phyloP scores from a whole-genome alignment of 306 rosid species.

The Cotoneaster glaucophyllus region DNA sequence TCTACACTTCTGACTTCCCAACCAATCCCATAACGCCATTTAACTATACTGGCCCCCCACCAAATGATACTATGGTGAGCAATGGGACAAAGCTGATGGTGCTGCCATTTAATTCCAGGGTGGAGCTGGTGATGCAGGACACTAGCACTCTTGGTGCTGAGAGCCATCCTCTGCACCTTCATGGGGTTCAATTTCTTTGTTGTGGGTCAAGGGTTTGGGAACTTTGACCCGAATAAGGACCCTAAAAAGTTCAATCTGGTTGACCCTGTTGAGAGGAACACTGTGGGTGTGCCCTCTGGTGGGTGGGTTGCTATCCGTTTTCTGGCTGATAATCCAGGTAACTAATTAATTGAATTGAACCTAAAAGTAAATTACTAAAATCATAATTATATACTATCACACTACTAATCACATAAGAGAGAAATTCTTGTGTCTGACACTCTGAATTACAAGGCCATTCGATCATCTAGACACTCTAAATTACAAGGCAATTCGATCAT shows the following conservation, averaged over 20 bases:
- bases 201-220: conserved; percentile 59
- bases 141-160: not conserved
- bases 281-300: conserved; percentile 46
- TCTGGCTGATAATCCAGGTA: conserved; percentile 50
- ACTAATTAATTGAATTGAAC: not conserved
- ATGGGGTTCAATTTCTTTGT: conserved; percentile 23
- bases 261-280: conserved; percentile 48
- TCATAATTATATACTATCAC: not conserved
- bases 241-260: conserved; percentile 40
- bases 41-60: too few species aligned
- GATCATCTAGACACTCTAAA: not conserved
- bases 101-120: too few species aligned
- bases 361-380: not conserved
- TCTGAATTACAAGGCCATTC: not conserved
- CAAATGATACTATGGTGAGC: too few species aligned
- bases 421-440: not conserved
- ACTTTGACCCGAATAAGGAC: conserved; percentile 41
- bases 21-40: too few species aligned
- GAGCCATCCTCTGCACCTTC: too few species aligned
- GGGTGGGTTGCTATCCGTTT: conserved; percentile 53
- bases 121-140: too few species aligned
- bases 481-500: not conserved
- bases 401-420: not conserved
- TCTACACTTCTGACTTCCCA: too few species aligned
- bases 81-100: too few species aligned